Conservation (phyloP, 768 basidiomycete genomes). For the Auriscalpium microsporum region DNA sequence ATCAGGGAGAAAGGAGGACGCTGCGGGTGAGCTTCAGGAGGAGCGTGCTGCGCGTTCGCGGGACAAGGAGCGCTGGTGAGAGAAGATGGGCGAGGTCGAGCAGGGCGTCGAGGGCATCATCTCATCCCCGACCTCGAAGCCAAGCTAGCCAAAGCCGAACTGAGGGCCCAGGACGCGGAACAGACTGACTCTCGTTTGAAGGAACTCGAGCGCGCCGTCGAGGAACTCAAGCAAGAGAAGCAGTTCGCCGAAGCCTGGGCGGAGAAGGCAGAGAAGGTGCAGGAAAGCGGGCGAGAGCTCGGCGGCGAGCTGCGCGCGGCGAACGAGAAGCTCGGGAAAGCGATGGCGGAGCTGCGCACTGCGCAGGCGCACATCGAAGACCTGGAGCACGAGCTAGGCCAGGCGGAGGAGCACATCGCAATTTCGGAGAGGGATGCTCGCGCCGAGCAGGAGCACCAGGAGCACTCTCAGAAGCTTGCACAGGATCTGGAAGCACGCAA, state of each 20-base stretch:
- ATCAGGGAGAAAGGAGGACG: constrained; percentile 30
- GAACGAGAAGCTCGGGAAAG: constrained; percentile 47
- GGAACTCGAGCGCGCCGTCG: constrained; percentile 39
- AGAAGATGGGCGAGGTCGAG: constrained; percentile 65
- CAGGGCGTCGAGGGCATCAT: constrained; percentile 61
- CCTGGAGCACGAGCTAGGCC: constrained; percentile 52
- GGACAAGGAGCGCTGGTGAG: constrained; percentile 65
- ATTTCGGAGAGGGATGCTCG: constrained; percentile 49
- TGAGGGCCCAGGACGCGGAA: constrained; percentile 29
- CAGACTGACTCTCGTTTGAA: constrained; percentile 32
- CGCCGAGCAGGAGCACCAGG: constrained; percentile 47
- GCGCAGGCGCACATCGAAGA: constrained; percentile 51
- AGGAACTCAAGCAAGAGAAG: constrained; percentile 40
- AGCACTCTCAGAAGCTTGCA: constrained; percentile 29
- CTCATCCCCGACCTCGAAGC: constrained; percentile 56
- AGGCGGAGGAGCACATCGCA: constrained; percentile 42
- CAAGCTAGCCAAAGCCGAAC: constrained; percentile 46
- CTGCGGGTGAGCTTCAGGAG: constrained; percentile 35
- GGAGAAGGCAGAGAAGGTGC: constrained; percentile 52
- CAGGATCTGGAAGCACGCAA: constrained; percentile 30
- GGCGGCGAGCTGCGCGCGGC: constrained; percentile 61
- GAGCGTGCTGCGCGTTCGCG: constrained; percentile 51
- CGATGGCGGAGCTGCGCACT: constrained; percentile 51
- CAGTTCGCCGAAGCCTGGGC: constrained; percentile 52
- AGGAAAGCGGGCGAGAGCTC: constrained; percentile 59